phyloP scores from a whole-genome alignment of 2,329 filamentous ascomycete species.

The Huntiella decipiens region DNA sequence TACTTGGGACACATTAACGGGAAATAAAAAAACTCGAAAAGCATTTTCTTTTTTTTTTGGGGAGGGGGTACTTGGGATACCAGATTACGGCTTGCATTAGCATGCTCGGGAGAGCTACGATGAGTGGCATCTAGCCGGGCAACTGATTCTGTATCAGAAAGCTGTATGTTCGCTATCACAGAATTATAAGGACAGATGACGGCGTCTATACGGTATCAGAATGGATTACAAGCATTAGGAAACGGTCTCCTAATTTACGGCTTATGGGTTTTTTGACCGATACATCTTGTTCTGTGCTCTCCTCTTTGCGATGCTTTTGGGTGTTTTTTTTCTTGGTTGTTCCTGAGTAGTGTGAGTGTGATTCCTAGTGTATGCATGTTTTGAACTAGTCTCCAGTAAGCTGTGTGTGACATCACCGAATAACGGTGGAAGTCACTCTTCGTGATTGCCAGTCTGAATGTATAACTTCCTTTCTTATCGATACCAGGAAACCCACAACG shows the following conservation, averaged over 20 bases:
- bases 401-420: background rate
- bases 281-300: slow-evolving; percentile 3
- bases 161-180: slow-evolving; percentile 41
- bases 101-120: slow-evolving; percentile 22
- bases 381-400: too few relatives aligned
- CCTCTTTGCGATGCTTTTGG: background rate
- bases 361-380: too few relatives aligned
- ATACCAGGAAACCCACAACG: background rate
- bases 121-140: slow-evolving; percentile 33
- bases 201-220: slow-evolving; percentile 47
- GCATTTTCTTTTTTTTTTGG: slow-evolving; percentile 9
- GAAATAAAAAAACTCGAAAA: slow-evolving; percentile 11
- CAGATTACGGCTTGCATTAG: slow-evolving; percentile 23
- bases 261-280: slow-evolving; percentile 10
- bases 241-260: slow-evolving; percentile 12
- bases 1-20: slow-evolving; percentile 11
- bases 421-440: background rate
- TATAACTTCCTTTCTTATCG: background rate
- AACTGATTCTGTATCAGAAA: slow-evolving; percentile 36
- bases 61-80: slow-evolving; percentile 14
- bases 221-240: slow-evolving; percentile 13
- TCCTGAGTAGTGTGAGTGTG: too few relatives aligned
- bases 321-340: background rate
- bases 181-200: slow-evolving; percentile 29
- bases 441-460: background rate